Conservation (phyloP, 108 stramenopile species). For the Nitzschia palea region DNA sequence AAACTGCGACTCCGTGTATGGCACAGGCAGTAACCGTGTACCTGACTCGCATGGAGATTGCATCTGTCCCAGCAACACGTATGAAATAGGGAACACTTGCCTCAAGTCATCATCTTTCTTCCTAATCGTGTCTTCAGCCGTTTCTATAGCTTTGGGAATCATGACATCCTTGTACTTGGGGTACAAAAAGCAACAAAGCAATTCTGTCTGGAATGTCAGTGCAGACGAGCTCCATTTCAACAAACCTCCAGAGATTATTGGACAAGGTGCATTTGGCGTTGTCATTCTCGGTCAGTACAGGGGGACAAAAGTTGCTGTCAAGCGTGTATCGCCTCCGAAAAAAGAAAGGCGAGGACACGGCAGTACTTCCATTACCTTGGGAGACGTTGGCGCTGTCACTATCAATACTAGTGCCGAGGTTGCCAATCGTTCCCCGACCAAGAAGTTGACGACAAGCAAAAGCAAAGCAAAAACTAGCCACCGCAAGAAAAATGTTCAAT, state of each 20-base stretch:
- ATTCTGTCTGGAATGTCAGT: conserved; percentile 24
- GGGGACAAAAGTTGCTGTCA: conserved; percentile 38
- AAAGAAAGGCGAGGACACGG: neutral
- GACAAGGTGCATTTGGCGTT: conserved; percentile 43
- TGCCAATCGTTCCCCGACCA: no score
- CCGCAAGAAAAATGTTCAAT: no score
- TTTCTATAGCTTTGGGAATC: neutral
- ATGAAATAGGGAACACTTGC: conserved; percentile 3
- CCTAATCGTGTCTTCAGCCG: neutral
- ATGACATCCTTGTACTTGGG: conserved; percentile 6
- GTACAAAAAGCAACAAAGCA: conserved; percentile 13
- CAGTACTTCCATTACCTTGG: no score
- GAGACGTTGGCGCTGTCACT: no score
- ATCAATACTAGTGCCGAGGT: neutral
- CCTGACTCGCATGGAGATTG: conserved; percentile 16
- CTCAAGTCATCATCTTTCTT: conserved; percentile 11
- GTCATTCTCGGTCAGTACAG: conserved; percentile 45
- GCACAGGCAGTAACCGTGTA: neutral
- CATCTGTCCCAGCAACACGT: conserved; percentile 8
- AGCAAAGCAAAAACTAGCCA: no score
- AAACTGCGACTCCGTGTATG: conserved; percentile 4
- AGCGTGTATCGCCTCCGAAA: conserved; percentile 33
- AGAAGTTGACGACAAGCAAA: no score
- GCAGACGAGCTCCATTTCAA: conserved; percentile 24
- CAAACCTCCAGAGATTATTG: conserved; percentile 33